A percentile compares a stretch with the other conserved stretches of the same genome.
Evolutionary conservation across 208 protist species (phyloP).

Genomic region (Wallacemonas rigidus): DNA sequence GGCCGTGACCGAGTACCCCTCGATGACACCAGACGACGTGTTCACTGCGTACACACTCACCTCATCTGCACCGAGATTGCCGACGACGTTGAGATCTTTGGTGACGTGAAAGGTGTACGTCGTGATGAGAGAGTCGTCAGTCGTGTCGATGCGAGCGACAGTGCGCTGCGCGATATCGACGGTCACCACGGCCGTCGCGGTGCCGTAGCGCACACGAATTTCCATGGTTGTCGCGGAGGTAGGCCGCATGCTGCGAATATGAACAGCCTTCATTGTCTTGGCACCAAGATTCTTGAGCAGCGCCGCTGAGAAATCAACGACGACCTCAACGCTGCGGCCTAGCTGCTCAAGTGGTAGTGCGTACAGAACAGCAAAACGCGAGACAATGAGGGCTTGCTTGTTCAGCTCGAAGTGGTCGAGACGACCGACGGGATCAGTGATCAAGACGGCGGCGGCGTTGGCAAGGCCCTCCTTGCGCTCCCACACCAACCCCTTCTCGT

Average conservation of each 20-base stretch:
- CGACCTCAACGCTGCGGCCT: constrained; percentile 45
- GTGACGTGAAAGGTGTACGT: constrained; percentile 39
- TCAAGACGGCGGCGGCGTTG: constrained; percentile 40
- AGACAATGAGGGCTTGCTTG: constrained; percentile 61
- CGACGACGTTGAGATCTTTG: constrained; percentile 41
- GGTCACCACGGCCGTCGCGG: constrained; percentile 21
- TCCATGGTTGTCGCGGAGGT: constrained; percentile 25
- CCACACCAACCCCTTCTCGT: constrained; percentile 47
- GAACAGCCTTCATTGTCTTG: constrained; percentile 46
- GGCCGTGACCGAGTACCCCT: constrained; percentile 55
- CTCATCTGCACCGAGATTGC: constrained; percentile 21
- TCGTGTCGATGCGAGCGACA: constrained; percentile 20
- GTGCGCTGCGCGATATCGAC: constrained; percentile 23
- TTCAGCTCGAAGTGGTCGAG: constrained; percentile 87
- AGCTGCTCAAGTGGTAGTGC: constrained; percentile 55
- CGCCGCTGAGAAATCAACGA: constrained; percentile 57
- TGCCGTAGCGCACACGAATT: constrained; percentile 21
- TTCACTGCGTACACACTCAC: constrained; percentile 56
- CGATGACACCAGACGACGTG: constrained; percentile 32
- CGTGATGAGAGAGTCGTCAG: constrained; percentile 34
- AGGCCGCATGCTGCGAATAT: constrained; percentile 28
- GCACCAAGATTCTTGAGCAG: constrained; percentile 40
- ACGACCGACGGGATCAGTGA: constrained; percentile 41
- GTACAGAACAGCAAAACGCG: constrained; percentile 69
- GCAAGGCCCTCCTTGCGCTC: constrained; percentile 72